phyloP scores from a whole-genome alignment of 192 early-diverging fungal genomes.

The Entophlyctis luteolus region DNA sequence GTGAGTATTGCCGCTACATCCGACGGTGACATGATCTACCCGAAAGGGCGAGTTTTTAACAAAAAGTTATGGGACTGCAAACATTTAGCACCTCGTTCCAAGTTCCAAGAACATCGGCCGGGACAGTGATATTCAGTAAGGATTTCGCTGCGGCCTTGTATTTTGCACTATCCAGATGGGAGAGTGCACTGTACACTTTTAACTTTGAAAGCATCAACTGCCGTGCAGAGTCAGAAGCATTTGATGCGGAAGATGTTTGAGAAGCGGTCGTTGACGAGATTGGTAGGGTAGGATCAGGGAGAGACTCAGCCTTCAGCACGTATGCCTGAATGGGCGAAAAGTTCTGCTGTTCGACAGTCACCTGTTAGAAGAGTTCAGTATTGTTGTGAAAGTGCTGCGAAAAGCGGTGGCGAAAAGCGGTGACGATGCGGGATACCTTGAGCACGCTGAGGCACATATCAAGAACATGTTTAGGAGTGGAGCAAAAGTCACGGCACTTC shows the following conservation, averaged over 20 bases:
- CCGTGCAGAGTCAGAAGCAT: conserved; percentile 25
- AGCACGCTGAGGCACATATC: conserved; percentile 80
- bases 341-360: conserved; percentile 65
- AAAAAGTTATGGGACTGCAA: background rate
- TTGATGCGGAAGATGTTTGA: background rate
- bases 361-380: conserved; percentile 37
- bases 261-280: background rate
- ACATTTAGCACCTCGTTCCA: background rate
- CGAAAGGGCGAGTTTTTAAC: background rate
- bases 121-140: conserved; percentile 61
- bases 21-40: conserved; percentile 59
- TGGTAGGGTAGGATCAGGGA: conserved; percentile 40
- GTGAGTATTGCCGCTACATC: conserved; percentile 81
- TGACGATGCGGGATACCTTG: conserved; percentile 49
- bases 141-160: conserved; percentile 58
- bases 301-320: conserved; percentile 66
- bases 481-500: conserved; percentile 73
- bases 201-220: conserved; percentile 55
- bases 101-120: conserved; percentile 19
- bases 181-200: conserved; percentile 62
- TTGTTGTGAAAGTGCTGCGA: conserved; percentile 11
- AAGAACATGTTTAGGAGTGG: conserved; percentile 68
- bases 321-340: conserved; percentile 67
- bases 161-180: conserved; percentile 55
- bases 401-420: background rate